phyloP scores from a whole-genome alignment of 768 basidiomycete species.

The Agaricus blazei region DNA sequence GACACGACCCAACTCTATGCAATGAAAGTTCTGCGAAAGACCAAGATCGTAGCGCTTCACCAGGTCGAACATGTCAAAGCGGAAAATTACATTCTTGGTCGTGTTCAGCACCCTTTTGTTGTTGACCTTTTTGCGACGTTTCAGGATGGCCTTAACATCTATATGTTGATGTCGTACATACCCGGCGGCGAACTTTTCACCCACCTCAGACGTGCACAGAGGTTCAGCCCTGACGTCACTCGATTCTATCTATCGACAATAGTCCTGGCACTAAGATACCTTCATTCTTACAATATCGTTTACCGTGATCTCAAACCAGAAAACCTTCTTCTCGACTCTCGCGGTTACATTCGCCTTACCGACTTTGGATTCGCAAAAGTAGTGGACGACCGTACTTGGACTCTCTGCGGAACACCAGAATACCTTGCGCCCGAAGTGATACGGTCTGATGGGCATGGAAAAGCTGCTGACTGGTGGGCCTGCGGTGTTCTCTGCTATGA shows the following conservation, averaged over 20 bases:
- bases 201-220: conserved; percentile 87
- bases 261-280: conserved; percentile 88
- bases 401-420: conserved; percentile 92
- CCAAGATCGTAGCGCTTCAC: conserved; percentile 80
- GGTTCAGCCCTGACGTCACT: conserved; percentile 96
- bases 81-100: conserved; percentile 89
- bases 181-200: conserved; percentile 98
- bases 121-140: conserved; percentile 95
- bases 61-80: conserved; percentile 99
- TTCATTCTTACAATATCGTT: conserved; percentile 95
- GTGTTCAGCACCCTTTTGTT: conserved; percentile 90
- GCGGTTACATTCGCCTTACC: conserved; percentile 90
- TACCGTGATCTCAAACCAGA: conserved; percentile 99
- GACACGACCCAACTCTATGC: conserved; percentile 67
- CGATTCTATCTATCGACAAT: conserved; percentile 97
- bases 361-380: conserved; percentile 99
- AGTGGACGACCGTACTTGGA: conserved; percentile 97
- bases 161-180: conserved; percentile 96
- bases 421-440: conserved; percentile 99
- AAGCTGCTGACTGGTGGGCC: conserved; percentile 99
- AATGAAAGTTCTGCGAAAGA: conserved; percentile 85
- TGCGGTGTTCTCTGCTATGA: conserved; percentile 96
- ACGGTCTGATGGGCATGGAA: conserved; percentile 94
- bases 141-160: conserved; percentile 94
- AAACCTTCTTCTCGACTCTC: conserved; percentile 91